Evolutionary conservation across 495 filamentous ascomycete species (phyloP).

Genomic region (Tuber indicum): DNA sequence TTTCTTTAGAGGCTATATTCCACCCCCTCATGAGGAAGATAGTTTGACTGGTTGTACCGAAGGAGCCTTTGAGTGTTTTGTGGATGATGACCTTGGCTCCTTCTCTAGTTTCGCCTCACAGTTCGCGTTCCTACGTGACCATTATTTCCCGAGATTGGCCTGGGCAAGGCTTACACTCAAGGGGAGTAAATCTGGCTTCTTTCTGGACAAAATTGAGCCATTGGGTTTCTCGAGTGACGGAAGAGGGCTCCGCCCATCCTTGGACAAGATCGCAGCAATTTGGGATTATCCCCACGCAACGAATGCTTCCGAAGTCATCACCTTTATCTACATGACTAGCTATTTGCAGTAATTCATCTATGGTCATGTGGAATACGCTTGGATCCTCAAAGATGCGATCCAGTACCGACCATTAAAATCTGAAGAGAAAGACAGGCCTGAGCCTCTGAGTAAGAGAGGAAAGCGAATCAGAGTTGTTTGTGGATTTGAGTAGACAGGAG

Average conservation of each 20-base stretch:
- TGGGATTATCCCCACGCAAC: neutral
- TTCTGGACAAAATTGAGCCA: neutral
- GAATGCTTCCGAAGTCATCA: neutral
- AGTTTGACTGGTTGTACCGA: neutral
- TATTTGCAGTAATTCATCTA: conserved; percentile 2
- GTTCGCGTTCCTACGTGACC: neutral
- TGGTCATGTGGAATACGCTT: neutral
- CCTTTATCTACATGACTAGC: neutral
- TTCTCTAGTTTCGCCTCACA: neutral
- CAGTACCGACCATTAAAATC: neutral
- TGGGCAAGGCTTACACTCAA: neutral
- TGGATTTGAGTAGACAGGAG: neutral
- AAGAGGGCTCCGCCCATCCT: neutral
- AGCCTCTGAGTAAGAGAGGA: neutral
- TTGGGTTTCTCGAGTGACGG: neutral
- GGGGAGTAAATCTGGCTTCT: too few relatives aligned
- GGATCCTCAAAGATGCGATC: neutral
- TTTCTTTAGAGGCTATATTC: neutral
- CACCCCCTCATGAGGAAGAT: neutral
- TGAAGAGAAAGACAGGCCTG: too few relatives aligned
- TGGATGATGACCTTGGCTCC: conserved; percentile 10
- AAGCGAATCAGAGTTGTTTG: accelerated
- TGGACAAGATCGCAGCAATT: conserved; percentile 3
- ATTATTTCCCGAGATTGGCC: neutral
- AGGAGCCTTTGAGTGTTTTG: conserved; percentile 4